Evolutionary conservation across 768 basidiomycete species (phyloP), one percentile per base, ranked within the genome.

Genomic region (Paxillus ammoniavirescens): DNA sequence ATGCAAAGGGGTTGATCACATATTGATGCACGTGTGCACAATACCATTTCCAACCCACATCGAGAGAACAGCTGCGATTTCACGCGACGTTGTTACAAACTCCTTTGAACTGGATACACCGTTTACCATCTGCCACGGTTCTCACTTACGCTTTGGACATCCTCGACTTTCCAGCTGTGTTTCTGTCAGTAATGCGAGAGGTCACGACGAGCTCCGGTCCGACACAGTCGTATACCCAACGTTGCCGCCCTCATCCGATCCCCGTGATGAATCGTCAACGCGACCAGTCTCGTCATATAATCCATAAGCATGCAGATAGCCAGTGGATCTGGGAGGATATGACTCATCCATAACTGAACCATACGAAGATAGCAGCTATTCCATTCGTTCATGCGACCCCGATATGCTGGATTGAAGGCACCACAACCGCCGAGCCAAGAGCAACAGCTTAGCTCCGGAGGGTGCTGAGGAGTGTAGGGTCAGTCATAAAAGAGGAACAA

Each of bases 261-360:
- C 4, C 82, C 82, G 43, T 83, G 80, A 31, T 64, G 67, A 18
- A 85, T 78, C 0, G 75, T 77, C 5, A 70, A 52, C 67, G 69
- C 74, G 2, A 85, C 53, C 5, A 81, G 52, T 10, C 82, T 84
- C 47, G n/a, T 35, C 5, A 5, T 14, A 35, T 12, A 14, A 35
- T 14, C 12, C 35, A 3, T 35, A 12, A 35, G 13, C 5, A 13
- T 35, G 10, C 35, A 35, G 35, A 35, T 35, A 13, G 13, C 33
- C 2, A 8, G 30, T 31, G 30, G 30, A 12, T 13, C 10, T 35
- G 33, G 33, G 33, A 35, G 9, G 33, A 35, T 13, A 35, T 10
- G 10, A 65, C 82, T 61, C 59, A 83, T 83, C 69, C 62, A 60
- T 76, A 81, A 1, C 78, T 81, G 6, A n/a, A n/a, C n/a, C n/a